Conservation (phyloP, 805 yeast genomes). For the Yarrowia sp. region DNA sequence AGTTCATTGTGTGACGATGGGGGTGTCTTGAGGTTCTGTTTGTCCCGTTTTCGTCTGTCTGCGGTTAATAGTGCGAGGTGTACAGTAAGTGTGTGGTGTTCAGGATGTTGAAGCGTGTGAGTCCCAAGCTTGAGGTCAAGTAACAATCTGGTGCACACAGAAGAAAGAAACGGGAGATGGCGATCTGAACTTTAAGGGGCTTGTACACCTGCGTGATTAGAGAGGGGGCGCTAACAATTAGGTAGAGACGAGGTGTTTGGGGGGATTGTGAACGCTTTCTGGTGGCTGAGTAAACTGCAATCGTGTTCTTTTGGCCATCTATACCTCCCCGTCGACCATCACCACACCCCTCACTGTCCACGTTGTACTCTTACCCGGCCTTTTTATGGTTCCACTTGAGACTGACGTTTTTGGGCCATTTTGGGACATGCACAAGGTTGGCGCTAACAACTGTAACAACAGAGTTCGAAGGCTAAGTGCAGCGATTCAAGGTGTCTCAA, state of each 20-base stretch:
- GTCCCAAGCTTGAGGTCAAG: conserved; percentile 13
- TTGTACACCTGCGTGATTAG: conserved; percentile 15
- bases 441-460: conserved; percentile 1
- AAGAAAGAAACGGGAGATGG: conserved; percentile 35
- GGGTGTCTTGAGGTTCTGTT: background rate
- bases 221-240: no score
- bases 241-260: no score
- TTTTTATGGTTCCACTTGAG: conserved; percentile 29
- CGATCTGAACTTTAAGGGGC: conserved; percentile 39
- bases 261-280: no score
- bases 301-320: no score
- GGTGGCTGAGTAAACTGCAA: no score
- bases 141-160: conserved; percentile 29
- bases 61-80: no score
- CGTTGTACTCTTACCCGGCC: conserved; percentile 25
- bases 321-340: background rate
- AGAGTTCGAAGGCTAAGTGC: background rate
- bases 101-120: conserved; percentile 11
- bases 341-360: background rate
- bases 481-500: background rate
- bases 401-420: conserved; percentile 32
- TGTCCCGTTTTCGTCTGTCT: no score
- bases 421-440: conserved; percentile 16
- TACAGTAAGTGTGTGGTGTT: conserved; percentile 1
- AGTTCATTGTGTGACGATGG: conserved; percentile 44